A percentile compares a stretch with the other conserved stretches of the same genome.
Evolutionary conservation across 495 filamentous ascomycete genomes (phyloP).

Genomic region (Hypoxylon crocopeplum): DNA sequence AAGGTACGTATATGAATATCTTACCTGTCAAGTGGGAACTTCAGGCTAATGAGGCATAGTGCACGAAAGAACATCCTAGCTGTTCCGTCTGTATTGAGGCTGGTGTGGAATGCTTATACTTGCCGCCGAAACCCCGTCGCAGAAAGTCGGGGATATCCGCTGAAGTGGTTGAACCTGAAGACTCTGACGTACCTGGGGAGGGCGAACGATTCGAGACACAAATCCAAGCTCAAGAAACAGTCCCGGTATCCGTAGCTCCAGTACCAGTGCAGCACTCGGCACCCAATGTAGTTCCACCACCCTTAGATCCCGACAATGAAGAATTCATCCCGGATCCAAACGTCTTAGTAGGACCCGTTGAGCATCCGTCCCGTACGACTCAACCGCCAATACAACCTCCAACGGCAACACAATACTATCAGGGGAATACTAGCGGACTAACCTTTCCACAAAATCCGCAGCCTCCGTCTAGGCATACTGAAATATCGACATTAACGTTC

Average conservation of each 20-base stretch:
- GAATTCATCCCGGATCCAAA: slow-evolving; percentile 41
- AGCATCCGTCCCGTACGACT: slow-evolving; percentile 12
- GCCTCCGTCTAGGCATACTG: neutral
- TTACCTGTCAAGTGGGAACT: neutral
- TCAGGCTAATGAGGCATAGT: slow-evolving; percentile 38
- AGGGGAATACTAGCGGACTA: slow-evolving; percentile 6
- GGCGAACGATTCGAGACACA: slow-evolving; percentile 5
- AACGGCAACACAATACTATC: slow-evolving; percentile 31
- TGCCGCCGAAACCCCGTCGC: slow-evolving; percentile 38
- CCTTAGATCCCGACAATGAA: slow-evolving; percentile 36
- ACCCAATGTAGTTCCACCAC: neutral
- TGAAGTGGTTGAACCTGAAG: slow-evolving; percentile 23
- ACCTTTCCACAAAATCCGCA: slow-evolving; percentile 23
- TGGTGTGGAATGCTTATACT: slow-evolving; percentile 44
- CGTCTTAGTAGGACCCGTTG: slow-evolving; percentile 32
- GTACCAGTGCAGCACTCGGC: neutral
- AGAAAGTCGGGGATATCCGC: slow-evolving; percentile 26
- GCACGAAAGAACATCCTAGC: slow-evolving; percentile 48
- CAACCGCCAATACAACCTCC: slow-evolving; percentile 6
- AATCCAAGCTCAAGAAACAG: slow-evolving; percentile 1
- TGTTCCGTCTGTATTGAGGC: slow-evolving; percentile 46
- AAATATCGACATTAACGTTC: slow-evolving; percentile 31
- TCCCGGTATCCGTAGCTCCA: neutral
- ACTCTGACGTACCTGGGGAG: slow-evolving; percentile 25
- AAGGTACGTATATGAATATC: slow-evolving; percentile 31